Conservation (phyloP, 1,284 basidiomycete species). For the Leccinum fallax region DNA sequence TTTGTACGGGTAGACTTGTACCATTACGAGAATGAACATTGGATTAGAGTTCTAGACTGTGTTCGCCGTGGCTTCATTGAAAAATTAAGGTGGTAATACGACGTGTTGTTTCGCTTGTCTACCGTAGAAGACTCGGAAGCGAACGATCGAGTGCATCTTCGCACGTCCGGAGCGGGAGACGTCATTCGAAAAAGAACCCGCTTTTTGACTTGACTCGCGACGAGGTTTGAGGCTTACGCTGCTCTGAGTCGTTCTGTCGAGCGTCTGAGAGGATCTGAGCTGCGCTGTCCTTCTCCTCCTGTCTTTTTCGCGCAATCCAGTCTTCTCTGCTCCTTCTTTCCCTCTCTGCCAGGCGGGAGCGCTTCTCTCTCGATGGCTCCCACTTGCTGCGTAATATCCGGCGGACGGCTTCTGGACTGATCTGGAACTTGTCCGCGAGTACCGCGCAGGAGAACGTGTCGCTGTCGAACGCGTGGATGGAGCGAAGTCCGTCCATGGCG, state of each 20-base stretch:
- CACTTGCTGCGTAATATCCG: constrained; percentile 85
- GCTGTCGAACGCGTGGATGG: constrained; percentile 73
- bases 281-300: constrained; percentile 45
- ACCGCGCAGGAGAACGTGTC: constrained; percentile 68
- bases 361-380: constrained; percentile 64
- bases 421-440: constrained; percentile 78
- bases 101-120: constrained; percentile 5
- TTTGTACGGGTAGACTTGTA: constrained; percentile 1
- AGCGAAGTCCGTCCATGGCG: constrained; percentile 85
- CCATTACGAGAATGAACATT: constrained; percentile 15
- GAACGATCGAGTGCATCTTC: background rate
- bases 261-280: constrained; percentile 31
- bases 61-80: background rate
- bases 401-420: constrained; percentile 85
- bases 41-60: constrained; percentile 9
- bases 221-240: constrained; percentile 11
- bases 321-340: constrained; percentile 56
- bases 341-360: constrained; percentile 53
- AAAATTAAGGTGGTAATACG: constrained; percentile 8
- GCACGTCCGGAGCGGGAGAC: constrained; percentile 7
- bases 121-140: background rate
- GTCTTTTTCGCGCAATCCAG: constrained; percentile 42
- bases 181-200: constrained; percentile 45
- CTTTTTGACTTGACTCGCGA: constrained; percentile 37
- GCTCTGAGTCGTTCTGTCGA: constrained; percentile 23